A percentile compares a stretch with the other conserved stretches of the same genome.
These are phyloP conservation scores for Furcasterigmium sp. DNA, from an alignment of 2,329 filamentous ascomycete species.

Conservation along the genomic window DNA sequence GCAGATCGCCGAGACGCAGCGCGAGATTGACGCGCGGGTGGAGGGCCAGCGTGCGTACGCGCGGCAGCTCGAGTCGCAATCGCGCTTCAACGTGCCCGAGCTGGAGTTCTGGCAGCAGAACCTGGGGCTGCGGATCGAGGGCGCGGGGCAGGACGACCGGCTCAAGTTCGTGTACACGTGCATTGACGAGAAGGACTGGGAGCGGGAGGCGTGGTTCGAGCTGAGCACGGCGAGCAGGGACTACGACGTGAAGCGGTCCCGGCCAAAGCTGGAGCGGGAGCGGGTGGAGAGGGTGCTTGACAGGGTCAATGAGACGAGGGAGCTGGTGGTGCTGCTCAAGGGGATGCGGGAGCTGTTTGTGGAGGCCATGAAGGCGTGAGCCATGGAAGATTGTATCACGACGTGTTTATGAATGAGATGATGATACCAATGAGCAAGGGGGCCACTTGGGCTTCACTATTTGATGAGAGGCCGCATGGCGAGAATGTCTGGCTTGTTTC, in stretches of 20 bases:
- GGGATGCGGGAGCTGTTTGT: constrained; percentile 78
- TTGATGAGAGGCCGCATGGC: too few species aligned
- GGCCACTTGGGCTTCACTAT: too few species aligned
- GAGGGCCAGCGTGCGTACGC: constrained; percentile 70
- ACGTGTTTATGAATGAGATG: too few species aligned
- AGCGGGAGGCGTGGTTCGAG: constrained; percentile 90
- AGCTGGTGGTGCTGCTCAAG: constrained; percentile 68
- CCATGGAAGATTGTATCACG: too few species aligned
- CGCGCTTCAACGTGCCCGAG: constrained; percentile 86
- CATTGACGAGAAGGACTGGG: constrained; percentile 81
- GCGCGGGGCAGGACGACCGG: constrained; percentile 75
- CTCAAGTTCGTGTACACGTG: constrained; percentile 88
- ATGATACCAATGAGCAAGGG: too few species aligned
- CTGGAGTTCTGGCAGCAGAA: constrained; percentile 94
- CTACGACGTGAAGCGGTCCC: constrained; percentile 76
- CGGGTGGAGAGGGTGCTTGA: constrained; percentile 74
- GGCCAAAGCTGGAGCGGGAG: constrained; percentile 77
- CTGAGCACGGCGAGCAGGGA: constrained; percentile 75
- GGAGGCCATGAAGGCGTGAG: constrained; percentile 53
- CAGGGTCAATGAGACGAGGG: constrained; percentile 73
- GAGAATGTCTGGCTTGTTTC: too few species aligned
- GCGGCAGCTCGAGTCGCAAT: constrained; percentile 73
- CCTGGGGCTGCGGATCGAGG: constrained; percentile 83
- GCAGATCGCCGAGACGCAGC: constrained; percentile 63
- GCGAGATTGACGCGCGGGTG: constrained; percentile 62